These are phyloP conservation scores for Helenozyma baotianmanensis DNA, from an alignment of 805 yeast species.

Conservation along the genomic window DNA sequence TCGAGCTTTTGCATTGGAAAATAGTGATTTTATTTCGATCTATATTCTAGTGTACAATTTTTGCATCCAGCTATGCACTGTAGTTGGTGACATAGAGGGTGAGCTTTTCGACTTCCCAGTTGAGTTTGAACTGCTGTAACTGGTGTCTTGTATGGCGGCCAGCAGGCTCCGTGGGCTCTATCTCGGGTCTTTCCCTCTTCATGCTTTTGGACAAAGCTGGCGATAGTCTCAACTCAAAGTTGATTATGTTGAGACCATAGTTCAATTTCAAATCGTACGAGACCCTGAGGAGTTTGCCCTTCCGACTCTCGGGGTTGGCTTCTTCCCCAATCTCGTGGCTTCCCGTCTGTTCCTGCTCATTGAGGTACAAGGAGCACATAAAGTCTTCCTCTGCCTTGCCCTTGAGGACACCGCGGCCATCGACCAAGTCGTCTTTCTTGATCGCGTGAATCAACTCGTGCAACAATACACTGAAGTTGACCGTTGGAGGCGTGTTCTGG, in stretches of 20 bases:
- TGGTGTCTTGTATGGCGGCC: constrained; percentile 45
- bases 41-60: too few relatives aligned
- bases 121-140: constrained; percentile 39
- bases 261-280: constrained; percentile 44
- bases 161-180: constrained; percentile 19
- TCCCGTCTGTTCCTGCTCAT: constrained; percentile 42
- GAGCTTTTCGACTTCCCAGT: constrained; percentile 43
- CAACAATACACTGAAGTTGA: constrained; percentile 40
- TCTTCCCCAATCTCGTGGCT: constrained; percentile 41
- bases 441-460: constrained; percentile 29
- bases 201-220: constrained; percentile 36
- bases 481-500: constrained; percentile 38
- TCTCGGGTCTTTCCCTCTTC: constrained; percentile 28
- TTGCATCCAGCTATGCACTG: too few relatives aligned
- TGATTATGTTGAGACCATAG: constrained; percentile 43
- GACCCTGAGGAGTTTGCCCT: constrained; percentile 9
- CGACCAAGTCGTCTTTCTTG: constrained; percentile 28
- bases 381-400: constrained; percentile 35
- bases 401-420: constrained; percentile 28
- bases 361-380: constrained; percentile 34
- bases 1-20: constrained; percentile 94
- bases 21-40: constrained; percentile 23
- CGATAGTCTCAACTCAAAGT: constrained; percentile 37
- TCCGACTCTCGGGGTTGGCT: constrained; percentile 12
- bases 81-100: constrained; percentile 21